Conservation (phyloP, 1,284 basidiomycete species). For the Wallemia hederae region DNA sequence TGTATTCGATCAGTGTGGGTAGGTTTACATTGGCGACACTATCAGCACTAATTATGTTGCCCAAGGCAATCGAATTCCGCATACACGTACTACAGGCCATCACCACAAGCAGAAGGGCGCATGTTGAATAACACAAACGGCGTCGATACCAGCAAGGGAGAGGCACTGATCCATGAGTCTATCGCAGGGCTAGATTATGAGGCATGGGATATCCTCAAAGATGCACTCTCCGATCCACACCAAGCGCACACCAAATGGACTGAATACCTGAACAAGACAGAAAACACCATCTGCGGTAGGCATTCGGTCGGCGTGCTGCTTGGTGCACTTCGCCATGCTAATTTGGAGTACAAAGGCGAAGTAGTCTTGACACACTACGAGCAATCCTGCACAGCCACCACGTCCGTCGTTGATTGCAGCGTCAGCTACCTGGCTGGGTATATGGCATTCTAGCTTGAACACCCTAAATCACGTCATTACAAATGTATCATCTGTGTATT, state of each 20-base stretch:
- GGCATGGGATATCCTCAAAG: conserved; percentile 39
- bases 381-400: not conserved
- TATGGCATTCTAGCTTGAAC: not conserved
- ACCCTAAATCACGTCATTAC: too few species aligned
- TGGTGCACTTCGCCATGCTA: conserved; percentile 27
- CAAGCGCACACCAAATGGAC: conserved; percentile 34
- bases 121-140: not conserved
- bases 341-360: not conserved
- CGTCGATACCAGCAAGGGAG: conserved; percentile 12
- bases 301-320: conserved; percentile 83
- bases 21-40: too few species aligned
- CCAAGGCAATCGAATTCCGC: conserved; percentile 65
- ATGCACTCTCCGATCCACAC: conserved; percentile 23
- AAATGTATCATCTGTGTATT: too few species aligned
- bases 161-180: conserved; percentile 36
- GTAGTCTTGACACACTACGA: not conserved
- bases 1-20: too few species aligned
- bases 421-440: not conserved
- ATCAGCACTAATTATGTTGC: too few species aligned
- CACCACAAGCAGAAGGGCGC: conserved; percentile 9
- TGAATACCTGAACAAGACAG: conserved; percentile 44
- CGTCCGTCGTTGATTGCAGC: not conserved
- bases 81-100: conserved; percentile 68
- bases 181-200: conserved; percentile 46
- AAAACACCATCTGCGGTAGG: conserved; percentile 89